phyloP scores from a whole-genome alignment of 768 basidiomycete genomes.

The Boletus subparvulus region DNA sequence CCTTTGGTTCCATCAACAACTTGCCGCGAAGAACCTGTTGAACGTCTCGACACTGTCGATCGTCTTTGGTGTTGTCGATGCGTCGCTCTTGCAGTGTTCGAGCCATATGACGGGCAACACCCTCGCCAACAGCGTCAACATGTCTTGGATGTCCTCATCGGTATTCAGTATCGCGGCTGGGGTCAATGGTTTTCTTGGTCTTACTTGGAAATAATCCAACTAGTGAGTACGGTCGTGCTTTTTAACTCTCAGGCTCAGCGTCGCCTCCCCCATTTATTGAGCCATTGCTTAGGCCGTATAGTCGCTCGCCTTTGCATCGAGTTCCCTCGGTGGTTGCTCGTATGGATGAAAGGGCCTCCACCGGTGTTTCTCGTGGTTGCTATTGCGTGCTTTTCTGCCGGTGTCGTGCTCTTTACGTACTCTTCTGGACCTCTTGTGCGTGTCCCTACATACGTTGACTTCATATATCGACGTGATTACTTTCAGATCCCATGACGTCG shows the following conservation, averaged over 20 bases:
- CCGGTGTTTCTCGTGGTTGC: conserved; percentile 80
- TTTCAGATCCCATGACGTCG: no score
- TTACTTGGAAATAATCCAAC: conserved; percentile 56
- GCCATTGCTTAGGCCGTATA: not conserved
- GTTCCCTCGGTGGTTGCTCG: conserved; percentile 57
- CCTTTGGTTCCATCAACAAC: conserved; percentile 52
- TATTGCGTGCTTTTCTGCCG: conserved; percentile 77
- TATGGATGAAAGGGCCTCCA: conserved; percentile 83
- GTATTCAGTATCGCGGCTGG: conserved; percentile 53
- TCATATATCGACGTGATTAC: no score
- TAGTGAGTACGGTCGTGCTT: conserved; percentile 37
- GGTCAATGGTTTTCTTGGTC: conserved; percentile 49
- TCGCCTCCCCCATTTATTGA: not conserved
- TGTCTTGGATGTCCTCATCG: conserved; percentile 53
- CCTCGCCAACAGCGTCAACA: conserved; percentile 44
- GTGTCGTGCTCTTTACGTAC: conserved; percentile 73
- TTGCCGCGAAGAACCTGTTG: conserved; percentile 44
- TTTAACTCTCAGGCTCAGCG: no score
- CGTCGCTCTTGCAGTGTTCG: conserved; percentile 48
- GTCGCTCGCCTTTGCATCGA: conserved; percentile 51
- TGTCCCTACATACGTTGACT: not conserved
- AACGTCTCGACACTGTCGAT: conserved; percentile 58
- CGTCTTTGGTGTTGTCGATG: conserved; percentile 52
- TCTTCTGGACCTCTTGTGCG: conserved; percentile 41
- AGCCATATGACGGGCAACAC: conserved; percentile 25